Conservation (phyloP, 2,329 filamentous ascomycete species). For the Cytospora mali region DNA sequence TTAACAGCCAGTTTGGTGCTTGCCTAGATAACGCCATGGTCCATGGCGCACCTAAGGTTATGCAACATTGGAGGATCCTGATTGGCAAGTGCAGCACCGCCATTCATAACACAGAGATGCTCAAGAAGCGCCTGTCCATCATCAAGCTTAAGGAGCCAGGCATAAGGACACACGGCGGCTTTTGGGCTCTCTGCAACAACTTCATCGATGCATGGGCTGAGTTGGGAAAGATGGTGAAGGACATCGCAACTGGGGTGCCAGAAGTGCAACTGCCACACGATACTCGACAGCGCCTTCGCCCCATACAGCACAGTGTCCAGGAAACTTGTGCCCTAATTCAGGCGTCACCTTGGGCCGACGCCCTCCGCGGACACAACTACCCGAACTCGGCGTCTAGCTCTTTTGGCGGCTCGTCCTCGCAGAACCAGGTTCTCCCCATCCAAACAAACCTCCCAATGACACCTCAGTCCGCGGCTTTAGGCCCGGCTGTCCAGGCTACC, state of each 20-base stretch:
- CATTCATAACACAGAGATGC: slow-evolving; percentile 71
- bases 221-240: slow-evolving; percentile 63
- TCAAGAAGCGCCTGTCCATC: slow-evolving; percentile 72
- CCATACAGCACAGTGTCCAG: slow-evolving; percentile 80
- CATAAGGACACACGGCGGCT: slow-evolving; percentile 63
- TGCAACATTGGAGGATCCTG: slow-evolving; percentile 69
- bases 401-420: slow-evolving; percentile 31
- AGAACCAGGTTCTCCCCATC: slow-evolving; percentile 28
- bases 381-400: slow-evolving; percentile 39
- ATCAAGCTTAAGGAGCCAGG: slow-evolving; percentile 86
- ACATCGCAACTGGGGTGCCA: slow-evolving; percentile 44
- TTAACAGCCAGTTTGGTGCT: slow-evolving; percentile 66
- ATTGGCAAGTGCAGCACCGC: slow-evolving; percentile 72
- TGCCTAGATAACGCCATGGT: slow-evolving; percentile 66
- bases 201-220: slow-evolving; percentile 73
- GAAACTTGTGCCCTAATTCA: slow-evolving; percentile 75
- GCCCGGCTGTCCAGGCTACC: slow-evolving; percentile 87
- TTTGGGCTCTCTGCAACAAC: slow-evolving; percentile 73
- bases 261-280: slow-evolving; percentile 62
- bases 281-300: slow-evolving; percentile 72
- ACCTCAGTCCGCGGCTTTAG: slow-evolving; percentile 84
- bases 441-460: slow-evolving; percentile 69
- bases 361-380: slow-evolving; percentile 38
- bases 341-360: slow-evolving; percentile 59
- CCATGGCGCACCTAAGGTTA: slow-evolving; percentile 58